Conservation (phyloP, 805 yeast genomes). For the Ogataea methylovora region DNA sequence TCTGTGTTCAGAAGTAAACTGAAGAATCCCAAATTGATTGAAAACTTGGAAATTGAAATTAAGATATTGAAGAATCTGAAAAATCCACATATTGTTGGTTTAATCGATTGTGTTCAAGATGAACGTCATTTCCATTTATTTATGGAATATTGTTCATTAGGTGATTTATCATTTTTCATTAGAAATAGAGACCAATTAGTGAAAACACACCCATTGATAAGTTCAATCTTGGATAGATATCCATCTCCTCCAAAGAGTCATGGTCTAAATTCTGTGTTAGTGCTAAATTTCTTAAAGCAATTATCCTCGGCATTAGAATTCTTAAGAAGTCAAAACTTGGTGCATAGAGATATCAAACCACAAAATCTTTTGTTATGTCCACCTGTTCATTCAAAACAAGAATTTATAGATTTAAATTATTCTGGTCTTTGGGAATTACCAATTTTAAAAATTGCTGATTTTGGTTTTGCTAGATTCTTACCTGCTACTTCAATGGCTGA, state of each 20-base stretch:
- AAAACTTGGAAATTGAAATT: slow-evolving; percentile 89
- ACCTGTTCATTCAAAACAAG: slow-evolving; percentile 59
- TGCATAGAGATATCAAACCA: slow-evolving; percentile 94
- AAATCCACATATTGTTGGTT: slow-evolving; percentile 88
- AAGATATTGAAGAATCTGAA: slow-evolving; percentile 78
- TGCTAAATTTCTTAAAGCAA: slow-evolving; percentile 81
- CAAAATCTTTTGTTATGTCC: slow-evolving; percentile 81
- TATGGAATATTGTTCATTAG: slow-evolving; percentile 95
- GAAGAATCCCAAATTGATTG: slow-evolving; percentile 78
- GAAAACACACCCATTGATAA: slow-evolving; percentile 69
- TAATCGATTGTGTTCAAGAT: slow-evolving; percentile 78
- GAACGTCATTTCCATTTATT: slow-evolving; percentile 71
- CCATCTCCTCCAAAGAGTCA: slow-evolving; percentile 72
- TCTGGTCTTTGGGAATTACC: slow-evolving; percentile 88
- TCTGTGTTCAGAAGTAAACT: slow-evolving; percentile 77
- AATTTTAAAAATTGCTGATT: slow-evolving; percentile 88
- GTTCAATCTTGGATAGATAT: slow-evolving; percentile 67
- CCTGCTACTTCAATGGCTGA: slow-evolving; percentile 95
- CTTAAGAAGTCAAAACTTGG: slow-evolving; percentile 73
- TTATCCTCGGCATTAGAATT: slow-evolving; percentile 79
- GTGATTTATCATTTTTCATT: slow-evolving; percentile 86
- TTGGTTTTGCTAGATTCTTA: slow-evolving; percentile 92
- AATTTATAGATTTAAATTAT: slow-evolving; percentile 49
- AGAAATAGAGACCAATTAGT: slow-evolving; percentile 66
- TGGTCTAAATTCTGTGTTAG: slow-evolving; percentile 75